Evolutionary conservation across 306 rosid genomes (phyloP), one percentile per base, ranked within the genome.

Genomic region (Geum urbanum): DNA sequence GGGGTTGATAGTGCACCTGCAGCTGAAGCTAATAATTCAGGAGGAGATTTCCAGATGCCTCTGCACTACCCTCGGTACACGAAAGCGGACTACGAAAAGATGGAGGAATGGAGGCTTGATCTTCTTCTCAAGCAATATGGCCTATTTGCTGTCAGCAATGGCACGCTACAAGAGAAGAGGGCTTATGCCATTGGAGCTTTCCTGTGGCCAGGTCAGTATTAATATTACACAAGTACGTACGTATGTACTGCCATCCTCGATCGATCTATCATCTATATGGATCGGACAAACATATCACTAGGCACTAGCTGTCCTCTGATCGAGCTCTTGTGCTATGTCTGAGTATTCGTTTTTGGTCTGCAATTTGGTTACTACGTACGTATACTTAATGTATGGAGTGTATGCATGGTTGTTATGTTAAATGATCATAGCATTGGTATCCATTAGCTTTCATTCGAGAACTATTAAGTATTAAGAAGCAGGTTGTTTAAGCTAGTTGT

Each of bases 31-130:
- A 27, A 27, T 27, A 27, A 27, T 27, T 27, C 32, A 27, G 32
- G 32, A 27, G 32, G 2, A 27, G 32, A 27, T 27, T 88, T 91
- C 71, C 85, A 86, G 77, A 88, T 91, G 88, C 92, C 97, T 73
- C 87, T 91, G 73, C 92, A 88, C 69, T 88, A 88, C 76, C 97
- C 97, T 72, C 86, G 86, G 16, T 86, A 80, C 77, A 81, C 68
- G 16, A 91, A 80, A 79, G 59, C 65, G 0, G 95, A 91, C 6
- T 88, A 88, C n/a, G 83, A 86, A 76, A 86, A 46, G 32, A 91
- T 88, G 95, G 97, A 91, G 67, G 97, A 86, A 51, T 88, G 89
- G 97, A 84, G 63, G 74, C 43, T 91, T 75, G 89, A 88, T 58
- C 24, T 80, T 74, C 92, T 91, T 69, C 95, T 88, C 71, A 60